Percentiles rank a stretch among this genome's conserved stretches.
Conservation (phyloP, 2,329 filamentous ascomycete genomes). For the Cyphellophora europaea region DNA sequence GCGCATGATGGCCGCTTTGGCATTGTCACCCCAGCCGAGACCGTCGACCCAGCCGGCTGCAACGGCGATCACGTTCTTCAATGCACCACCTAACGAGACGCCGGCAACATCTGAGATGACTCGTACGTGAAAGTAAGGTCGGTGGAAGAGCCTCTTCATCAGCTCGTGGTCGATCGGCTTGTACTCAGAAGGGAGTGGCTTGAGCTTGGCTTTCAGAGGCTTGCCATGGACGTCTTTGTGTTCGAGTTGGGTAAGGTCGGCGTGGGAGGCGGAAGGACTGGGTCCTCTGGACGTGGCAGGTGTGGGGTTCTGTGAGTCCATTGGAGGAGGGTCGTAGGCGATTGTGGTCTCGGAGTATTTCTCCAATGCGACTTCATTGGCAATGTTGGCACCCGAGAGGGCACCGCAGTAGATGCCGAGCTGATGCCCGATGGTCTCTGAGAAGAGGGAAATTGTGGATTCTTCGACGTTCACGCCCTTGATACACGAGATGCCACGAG, state of each 20-base stretch:
- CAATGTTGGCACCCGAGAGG: conserved; percentile 91
- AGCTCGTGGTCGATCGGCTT: conserved; percentile 77
- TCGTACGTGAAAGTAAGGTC: conserved; percentile 94
- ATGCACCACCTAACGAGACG: conserved; percentile 83
- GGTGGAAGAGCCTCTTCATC: conserved; percentile 80
- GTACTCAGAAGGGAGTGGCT: conserved; percentile 69
- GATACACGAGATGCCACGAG: conserved; percentile 91
- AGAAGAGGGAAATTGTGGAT: conserved; percentile 79
- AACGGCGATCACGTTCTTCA: conserved; percentile 95
- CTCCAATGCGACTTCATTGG: conserved; percentile 85
- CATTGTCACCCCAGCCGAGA: conserved; percentile 95
- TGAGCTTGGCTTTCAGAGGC: conserved; percentile 59
- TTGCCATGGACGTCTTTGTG: conserved; percentile 63
- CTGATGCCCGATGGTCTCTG: conserved; percentile 83
- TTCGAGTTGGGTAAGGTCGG: conserved; percentile 42
- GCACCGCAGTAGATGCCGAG: conserved; percentile 95
- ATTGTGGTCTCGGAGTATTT: conserved; percentile 97
- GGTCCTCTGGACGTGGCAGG: conserved; percentile 42
- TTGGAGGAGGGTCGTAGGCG: conserved; percentile 82
- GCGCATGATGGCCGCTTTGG: conserved; percentile 97
- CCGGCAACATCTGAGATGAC: conserved; percentile 93
- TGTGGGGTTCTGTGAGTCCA: conserved; percentile 73
- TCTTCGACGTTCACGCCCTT: conserved; percentile 93
- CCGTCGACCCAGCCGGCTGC: conserved; percentile 93
- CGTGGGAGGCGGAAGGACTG: conserved; percentile 42